Evolutionary conservation across 2,329 filamentous ascomycete genomes (phyloP).

Genomic region (Fusarium verrucosum): DNA sequence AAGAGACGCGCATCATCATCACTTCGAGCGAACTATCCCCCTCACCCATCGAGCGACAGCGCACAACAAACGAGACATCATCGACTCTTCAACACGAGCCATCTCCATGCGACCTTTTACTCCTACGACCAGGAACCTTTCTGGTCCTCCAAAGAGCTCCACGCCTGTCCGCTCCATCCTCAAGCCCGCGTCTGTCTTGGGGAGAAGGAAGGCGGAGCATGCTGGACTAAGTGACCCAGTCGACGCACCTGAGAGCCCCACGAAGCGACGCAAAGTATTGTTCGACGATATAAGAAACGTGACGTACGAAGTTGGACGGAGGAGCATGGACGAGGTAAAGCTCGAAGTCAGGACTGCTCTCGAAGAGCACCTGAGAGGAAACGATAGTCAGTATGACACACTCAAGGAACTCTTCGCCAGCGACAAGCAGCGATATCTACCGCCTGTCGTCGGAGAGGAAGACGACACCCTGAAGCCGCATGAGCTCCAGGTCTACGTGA

Average conservation of each 20-base stretch:
- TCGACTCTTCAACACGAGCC: constrained; percentile 10
- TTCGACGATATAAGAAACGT: constrained; percentile 68
- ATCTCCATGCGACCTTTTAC: constrained; percentile 46
- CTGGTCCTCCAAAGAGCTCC: constrained; percentile 48
- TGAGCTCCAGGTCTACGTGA: constrained; percentile 68
- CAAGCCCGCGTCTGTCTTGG: constrained; percentile 58
- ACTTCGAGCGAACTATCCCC: constrained; percentile 9
- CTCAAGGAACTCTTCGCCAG: constrained; percentile 67
- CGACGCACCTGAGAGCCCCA: constrained; percentile 54
- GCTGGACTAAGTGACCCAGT: constrained; percentile 53
- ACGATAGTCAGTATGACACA: constrained; percentile 69
- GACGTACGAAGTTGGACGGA: constrained; percentile 63
- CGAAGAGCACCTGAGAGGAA: constrained; percentile 64
- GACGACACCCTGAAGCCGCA: constrained; percentile 62
- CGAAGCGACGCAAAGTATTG: constrained; percentile 65
- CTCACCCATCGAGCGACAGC: constrained; percentile 7
- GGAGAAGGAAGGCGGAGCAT: constrained; percentile 57
- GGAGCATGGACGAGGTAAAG: constrained; percentile 65
- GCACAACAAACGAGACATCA: constrained; percentile 17
- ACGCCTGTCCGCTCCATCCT: constrained; percentile 64
- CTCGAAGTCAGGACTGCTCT: constrained; percentile 64
- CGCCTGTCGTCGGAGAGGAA: constrained; percentile 54
- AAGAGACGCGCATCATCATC: constrained; percentile 41
- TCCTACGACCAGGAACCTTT: constrained; percentile 47
- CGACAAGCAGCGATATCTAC: constrained; percentile 55